Percentiles rank a stretch among this genome's conserved stretches.
These are phyloP conservation scores for Coniochaeta pulveracea DNA, from an alignment of 2,329 filamentous ascomycete genomes.

Conservation along the genomic window DNA sequence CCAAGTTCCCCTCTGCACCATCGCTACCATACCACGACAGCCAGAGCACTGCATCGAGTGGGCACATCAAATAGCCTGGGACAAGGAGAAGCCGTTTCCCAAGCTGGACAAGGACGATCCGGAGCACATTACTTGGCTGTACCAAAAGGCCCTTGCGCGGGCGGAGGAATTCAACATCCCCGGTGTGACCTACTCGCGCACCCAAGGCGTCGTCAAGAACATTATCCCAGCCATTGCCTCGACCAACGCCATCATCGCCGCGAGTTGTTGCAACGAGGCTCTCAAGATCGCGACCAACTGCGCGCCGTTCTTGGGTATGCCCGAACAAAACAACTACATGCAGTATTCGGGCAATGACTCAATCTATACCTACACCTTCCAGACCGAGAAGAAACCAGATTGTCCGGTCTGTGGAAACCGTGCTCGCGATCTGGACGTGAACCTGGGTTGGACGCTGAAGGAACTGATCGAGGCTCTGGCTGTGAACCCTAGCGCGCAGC, in stretches of 20 bases:
- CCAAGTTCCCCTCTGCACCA: constrained; percentile 92
- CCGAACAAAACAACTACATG: constrained; percentile 70
- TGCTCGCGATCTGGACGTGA: constrained; percentile 62
- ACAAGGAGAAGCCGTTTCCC: constrained; percentile 71
- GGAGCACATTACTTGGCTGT: constrained; percentile 96
- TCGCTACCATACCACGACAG: constrained; percentile 91
- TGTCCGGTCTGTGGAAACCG: constrained; percentile 88
- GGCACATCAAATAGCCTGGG: constrained; percentile 98
- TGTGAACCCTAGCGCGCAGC: constrained; percentile 74
- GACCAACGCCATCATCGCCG: constrained; percentile 93
- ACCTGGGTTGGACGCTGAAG: constrained; percentile 61
- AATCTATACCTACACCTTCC: constrained; percentile 96
- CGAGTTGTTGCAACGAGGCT: constrained; percentile 91
- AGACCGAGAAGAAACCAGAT: constrained; percentile 86
- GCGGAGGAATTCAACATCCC: constrained; percentile 82
- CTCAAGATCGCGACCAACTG: constrained; percentile 82
- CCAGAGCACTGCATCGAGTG: constrained; percentile 98
- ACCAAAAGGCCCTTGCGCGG: constrained; percentile 68
- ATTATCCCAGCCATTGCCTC: constrained; percentile 98
- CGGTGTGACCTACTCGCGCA: constrained; percentile 90
- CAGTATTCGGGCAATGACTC: constrained; percentile 96
- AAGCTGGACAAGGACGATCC: constrained; percentile 90
- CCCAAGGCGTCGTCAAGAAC: constrained; percentile 97
- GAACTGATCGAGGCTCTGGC: constrained; percentile 80
- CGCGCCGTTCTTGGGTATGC: constrained; percentile 65